Evolutionary conservation across 495 filamentous ascomycete species (phyloP).

Genomic region (Pyrenula massariospora): DNA sequence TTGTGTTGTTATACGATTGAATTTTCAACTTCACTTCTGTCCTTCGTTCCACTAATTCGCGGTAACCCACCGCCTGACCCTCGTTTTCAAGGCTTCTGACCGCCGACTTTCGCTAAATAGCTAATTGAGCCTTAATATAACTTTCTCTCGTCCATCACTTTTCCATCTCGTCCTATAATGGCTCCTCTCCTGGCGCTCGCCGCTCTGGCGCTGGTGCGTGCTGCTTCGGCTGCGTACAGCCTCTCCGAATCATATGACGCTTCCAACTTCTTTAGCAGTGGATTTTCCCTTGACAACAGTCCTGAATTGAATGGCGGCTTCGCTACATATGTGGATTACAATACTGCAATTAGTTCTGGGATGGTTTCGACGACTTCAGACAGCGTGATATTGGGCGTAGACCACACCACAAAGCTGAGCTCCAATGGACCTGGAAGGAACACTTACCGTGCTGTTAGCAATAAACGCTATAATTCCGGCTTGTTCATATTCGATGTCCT

Average conservation of each 20-base stretch:
- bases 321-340: neutral
- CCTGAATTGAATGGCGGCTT: neutral
- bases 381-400: neutral
- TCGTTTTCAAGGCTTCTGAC: neutral
- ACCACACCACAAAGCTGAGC: neutral
- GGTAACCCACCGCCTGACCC: neutral
- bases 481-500: constrained; percentile 48
- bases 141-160: neutral
- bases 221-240: neutral
- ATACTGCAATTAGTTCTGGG: neutral
- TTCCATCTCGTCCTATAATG: too few species aligned
- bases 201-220: neutral
- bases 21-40: neutral
- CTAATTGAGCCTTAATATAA: neutral
- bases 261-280: neutral
- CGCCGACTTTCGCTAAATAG: neutral
- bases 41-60: neutral
- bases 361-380: neutral
- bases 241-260: neutral
- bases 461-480: constrained; percentile 37
- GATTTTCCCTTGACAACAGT: neutral
- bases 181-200: neutral
- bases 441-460: constrained; percentile 43
- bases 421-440: constrained; percentile 33
- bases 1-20: too few species aligned